A percentile compares a stretch with the other conserved stretches of the same genome.
Evolutionary conservation across 2,329 filamentous ascomycete species (phyloP).

Genomic region (Aspergillus intermedius): DNA sequence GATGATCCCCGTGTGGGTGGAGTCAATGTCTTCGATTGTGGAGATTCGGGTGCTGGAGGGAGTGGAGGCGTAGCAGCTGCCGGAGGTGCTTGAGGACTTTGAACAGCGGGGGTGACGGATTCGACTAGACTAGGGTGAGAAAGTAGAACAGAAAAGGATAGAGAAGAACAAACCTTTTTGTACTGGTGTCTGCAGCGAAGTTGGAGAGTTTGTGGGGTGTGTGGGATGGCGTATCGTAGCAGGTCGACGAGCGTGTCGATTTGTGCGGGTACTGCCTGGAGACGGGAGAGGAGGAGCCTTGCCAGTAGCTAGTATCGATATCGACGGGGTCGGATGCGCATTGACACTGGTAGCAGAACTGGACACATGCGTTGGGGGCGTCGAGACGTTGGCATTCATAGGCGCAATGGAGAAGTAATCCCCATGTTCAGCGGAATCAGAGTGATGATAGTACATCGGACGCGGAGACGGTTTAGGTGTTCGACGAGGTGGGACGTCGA

Average conservation of each 20-base stretch:
- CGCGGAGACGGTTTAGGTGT: slow-evolving; percentile 77
- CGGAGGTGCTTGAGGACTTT: slow-evolving; percentile 22
- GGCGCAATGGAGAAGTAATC: slow-evolving; percentile 80
- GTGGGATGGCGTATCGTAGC: slow-evolving; percentile 58
- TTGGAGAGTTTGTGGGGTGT: slow-evolving; percentile 76
- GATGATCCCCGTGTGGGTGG: slow-evolving; percentile 40
- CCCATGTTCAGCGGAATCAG: slow-evolving; percentile 62
- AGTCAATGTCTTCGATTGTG: slow-evolving; percentile 29
- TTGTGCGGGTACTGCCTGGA: slow-evolving; percentile 57
- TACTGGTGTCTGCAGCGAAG: slow-evolving; percentile 48
- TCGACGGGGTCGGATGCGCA: slow-evolving; percentile 53
- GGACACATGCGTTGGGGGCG: slow-evolving; percentile 38
- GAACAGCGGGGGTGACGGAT: slow-evolving; percentile 18
- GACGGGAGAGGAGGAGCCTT: slow-evolving; percentile 76
- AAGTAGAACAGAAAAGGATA: slow-evolving; percentile 15
- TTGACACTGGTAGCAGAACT: slow-evolving; percentile 38
- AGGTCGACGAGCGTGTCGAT: slow-evolving; percentile 52
- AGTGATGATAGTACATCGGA: slow-evolving; percentile 39
- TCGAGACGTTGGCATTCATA: slow-evolving; percentile 31
- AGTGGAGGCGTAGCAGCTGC: slow-evolving; percentile 28
- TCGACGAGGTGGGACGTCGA: slow-evolving; percentile 71
- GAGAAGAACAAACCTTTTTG: slow-evolving; percentile 30
- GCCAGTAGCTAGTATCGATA: slow-evolving; percentile 73
- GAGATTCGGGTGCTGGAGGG: slow-evolving; percentile 29
- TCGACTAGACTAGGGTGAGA: slow-evolving; percentile 15